A percentile compares a stretch with the other conserved stretches of the same genome.
phyloP scores from a whole-genome alignment of 352 stramenopile species.

The Phytophthora sp. region DNA sequence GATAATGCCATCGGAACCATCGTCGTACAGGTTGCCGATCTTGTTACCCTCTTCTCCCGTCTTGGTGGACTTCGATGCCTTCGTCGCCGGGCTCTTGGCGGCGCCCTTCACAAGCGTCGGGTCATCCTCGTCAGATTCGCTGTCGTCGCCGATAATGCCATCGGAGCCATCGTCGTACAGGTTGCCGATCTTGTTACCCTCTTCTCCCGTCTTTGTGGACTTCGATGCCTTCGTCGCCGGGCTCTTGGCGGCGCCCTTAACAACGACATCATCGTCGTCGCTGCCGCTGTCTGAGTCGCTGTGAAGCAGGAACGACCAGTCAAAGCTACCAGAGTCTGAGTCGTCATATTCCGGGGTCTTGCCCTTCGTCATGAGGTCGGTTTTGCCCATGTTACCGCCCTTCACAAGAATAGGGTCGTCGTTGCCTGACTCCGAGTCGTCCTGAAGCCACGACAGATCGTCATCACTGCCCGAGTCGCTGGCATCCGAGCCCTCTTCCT shows the following conservation, averaged over 20 bases:
- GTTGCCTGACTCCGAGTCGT: slow-evolving; percentile 19
- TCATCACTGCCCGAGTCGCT: slow-evolving; percentile 18
- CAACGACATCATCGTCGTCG: not conserved
- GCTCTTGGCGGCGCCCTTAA: too few species aligned
- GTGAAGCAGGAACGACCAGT: slow-evolving; percentile 22
- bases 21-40: slow-evolving; percentile 13
- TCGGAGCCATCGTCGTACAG: too few species aligned
- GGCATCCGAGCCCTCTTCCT: not conserved
- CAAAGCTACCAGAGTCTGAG: slow-evolving; percentile 10
- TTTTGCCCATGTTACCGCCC: slow-evolving; percentile 9
- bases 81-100: slow-evolving; percentile 14
- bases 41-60: not conserved
- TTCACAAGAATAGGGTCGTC: slow-evolving; percentile 17
- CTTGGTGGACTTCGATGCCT: slow-evolving; percentile 24
- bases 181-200: too few species aligned
- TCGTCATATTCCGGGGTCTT: not conserved
- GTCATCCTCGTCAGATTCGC: slow-evolving; percentile 6
- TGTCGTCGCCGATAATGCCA: too few species aligned
- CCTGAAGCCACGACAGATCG: slow-evolving; percentile 26
- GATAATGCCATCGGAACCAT: slow-evolving; percentile 20
- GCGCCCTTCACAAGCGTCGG: slow-evolving; percentile 21
- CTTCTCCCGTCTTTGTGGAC: too few species aligned
- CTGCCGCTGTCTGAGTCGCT: slow-evolving; percentile 13
- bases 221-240: too few species aligned
- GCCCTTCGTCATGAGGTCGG: slow-evolving; percentile 14